These are phyloP conservation scores for Geotrichum reessii DNA, from an alignment of 1,139 yeast genomes.

Conservation along the genomic window DNA sequence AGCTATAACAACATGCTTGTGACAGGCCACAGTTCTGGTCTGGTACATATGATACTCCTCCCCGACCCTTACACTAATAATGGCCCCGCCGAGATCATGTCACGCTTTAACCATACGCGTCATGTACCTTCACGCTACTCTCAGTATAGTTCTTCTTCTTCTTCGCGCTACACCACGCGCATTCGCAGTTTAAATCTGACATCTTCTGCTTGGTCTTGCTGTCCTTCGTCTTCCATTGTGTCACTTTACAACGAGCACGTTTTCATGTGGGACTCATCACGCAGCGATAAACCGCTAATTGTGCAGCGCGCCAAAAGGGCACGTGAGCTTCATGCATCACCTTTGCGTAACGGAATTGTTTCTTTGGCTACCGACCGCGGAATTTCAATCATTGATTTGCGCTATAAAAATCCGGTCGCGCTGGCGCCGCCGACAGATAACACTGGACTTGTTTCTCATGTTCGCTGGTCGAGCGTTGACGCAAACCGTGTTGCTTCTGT, in stretches of 20 bases:
- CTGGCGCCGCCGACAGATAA: conserved; percentile 42
- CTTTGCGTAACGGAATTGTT: conserved; percentile 46
- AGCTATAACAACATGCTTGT: conserved; percentile 42
- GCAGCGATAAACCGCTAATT: conserved; percentile 50
- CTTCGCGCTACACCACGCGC: too few species aligned
- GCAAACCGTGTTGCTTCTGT: conserved; percentile 62
- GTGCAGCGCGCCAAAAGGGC: conserved; percentile 52
- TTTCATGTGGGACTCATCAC: conserved; percentile 65
- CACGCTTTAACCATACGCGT: conserved; percentile 67
- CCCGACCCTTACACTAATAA: conserved; percentile 48
- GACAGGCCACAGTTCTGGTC: conserved; percentile 67
- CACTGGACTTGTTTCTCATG: conserved; percentile 38
- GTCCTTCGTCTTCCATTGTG: conserved; percentile 44
- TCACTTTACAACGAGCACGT: conserved; percentile 58
- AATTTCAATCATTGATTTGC: conserved; percentile 60
- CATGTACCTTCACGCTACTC: conserved; percentile 40
- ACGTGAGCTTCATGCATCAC: conserved; percentile 48
- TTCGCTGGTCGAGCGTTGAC: conserved; percentile 61
- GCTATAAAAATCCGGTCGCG: conserved; percentile 41
- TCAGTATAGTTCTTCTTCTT: conserved; percentile 22
- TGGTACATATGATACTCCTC: conserved; percentile 60
- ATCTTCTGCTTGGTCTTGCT: conserved; percentile 40
- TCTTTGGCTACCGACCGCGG: conserved; percentile 69
- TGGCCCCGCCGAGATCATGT: conserved; percentile 63
- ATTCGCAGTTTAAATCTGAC: conserved; percentile 40